These are phyloP conservation scores for Tripidium arundinaceum DNA, from an alignment of 202 grass and related monocot genomes.

Conservation along the genomic window DNA sequence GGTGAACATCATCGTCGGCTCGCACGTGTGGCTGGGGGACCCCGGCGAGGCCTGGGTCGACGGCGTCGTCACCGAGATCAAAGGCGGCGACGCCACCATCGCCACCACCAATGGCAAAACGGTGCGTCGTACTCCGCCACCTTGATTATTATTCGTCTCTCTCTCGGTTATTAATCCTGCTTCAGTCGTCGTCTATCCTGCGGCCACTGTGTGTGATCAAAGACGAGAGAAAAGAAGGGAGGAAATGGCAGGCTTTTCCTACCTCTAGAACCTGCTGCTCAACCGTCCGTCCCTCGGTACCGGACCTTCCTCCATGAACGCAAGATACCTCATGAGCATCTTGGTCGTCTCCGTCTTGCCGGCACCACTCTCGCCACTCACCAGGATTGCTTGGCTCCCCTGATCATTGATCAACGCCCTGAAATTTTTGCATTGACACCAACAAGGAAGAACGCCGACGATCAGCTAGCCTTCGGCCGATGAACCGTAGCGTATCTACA, in stretches of 20 bases:
- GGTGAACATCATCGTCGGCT: conserved; percentile 92
- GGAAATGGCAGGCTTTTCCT: background rate
- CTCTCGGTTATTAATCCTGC: background rate
- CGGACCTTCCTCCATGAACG: conserved; percentile 90
- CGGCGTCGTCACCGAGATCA: conserved; percentile 83
- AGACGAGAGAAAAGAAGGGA: conserved; percentile 39
- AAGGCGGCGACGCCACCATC: conserved; percentile 50
- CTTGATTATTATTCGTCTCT: background rate
- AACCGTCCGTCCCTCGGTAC: conserved; percentile 81
- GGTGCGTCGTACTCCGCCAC: conserved; percentile 23
- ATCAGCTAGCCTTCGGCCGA: too few species aligned
- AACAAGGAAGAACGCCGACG: too few species aligned
- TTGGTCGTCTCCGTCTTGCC: conserved; percentile 98
- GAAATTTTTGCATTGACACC: too few species aligned
- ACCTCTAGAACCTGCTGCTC: conserved; percentile 97
- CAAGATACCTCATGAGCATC: conserved; percentile 98
- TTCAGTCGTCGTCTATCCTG: background rate
- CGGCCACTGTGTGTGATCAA: conserved; percentile 37
- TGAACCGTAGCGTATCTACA: too few species aligned
- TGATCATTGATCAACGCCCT: conserved; percentile 91
- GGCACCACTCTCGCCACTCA: conserved; percentile 93
- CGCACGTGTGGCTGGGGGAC: conserved; percentile 86
- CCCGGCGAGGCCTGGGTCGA: conserved; percentile 63
- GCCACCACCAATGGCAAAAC: conserved; percentile 56
- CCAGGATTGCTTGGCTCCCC: conserved; percentile 86